Conservation (phyloP, 257 asterid species). For the Solanum lycopersicoides region DNA sequence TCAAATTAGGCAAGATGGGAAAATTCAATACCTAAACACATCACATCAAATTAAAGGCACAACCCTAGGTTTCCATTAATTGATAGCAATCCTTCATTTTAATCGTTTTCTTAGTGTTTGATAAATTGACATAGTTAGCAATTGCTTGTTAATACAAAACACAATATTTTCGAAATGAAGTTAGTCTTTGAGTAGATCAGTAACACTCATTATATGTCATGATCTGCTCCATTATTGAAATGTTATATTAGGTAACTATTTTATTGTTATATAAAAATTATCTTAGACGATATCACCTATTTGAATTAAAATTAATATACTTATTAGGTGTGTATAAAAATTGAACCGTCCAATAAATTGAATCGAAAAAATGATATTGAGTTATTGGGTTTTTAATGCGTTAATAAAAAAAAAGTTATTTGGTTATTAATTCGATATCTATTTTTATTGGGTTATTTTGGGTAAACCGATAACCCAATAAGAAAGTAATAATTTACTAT, state of each 20-base stretch:
- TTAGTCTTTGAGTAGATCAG: neutral
- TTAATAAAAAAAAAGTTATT: too few relatives aligned
- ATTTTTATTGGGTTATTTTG: too few relatives aligned
- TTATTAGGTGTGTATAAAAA: too few relatives aligned
- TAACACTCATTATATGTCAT: neutral
- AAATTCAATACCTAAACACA: neutral
- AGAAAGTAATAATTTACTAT: too few relatives aligned
- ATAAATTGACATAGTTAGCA: neutral
- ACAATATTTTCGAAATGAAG: neutral
- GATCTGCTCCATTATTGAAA: neutral
- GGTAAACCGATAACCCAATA: too few relatives aligned
- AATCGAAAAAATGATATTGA: too few relatives aligned
- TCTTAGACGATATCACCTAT: neutral
- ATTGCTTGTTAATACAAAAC: neutral
- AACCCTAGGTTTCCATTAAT: neutral
- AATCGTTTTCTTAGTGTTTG: neutral
- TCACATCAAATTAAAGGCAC: neutral
- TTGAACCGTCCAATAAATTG: too few relatives aligned
- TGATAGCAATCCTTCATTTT: neutral
- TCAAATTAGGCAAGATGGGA: neutral
- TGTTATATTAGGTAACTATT: neutral
- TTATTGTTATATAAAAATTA: neutral
- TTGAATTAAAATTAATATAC: neutral
- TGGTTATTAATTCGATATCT: too few relatives aligned
- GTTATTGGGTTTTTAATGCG: too few relatives aligned